Evolutionary conservation across 129 eudicot species (phyloP).

Genomic region (Artemisia argyi): DNA sequence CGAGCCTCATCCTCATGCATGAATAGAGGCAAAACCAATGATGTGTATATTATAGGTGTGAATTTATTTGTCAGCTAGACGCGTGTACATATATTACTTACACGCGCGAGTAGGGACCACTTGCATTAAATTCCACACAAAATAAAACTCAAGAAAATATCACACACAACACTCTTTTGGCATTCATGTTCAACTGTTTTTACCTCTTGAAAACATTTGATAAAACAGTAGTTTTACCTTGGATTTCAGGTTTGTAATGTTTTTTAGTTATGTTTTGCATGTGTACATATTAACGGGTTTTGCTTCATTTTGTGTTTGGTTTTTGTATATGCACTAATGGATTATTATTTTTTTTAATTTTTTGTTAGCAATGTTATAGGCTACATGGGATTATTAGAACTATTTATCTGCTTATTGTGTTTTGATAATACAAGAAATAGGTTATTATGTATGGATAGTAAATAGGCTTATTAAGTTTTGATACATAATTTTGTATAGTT

Average conservation of each 20-base stretch:
- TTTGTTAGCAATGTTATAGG: no score
- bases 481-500: no score
- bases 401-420: no score
- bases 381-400: no score
- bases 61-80: constrained; percentile 16
- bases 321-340: constrained; percentile 4
- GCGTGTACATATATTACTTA: constrained; percentile 22
- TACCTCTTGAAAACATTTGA: not conserved
- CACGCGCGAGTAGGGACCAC: constrained; percentile 35
- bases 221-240: not conserved
- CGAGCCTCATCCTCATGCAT: no score
- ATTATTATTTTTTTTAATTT: no score
- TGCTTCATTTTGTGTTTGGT: not conserved
- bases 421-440: no score
- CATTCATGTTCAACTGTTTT: not conserved
- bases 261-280: constrained; percentile 7
- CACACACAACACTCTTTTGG: not conserved
- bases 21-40: constrained; percentile 16
- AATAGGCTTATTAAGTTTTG: no score
- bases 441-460: no score
- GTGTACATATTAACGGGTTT: not conserved
- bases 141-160: not conserved
- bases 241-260: constrained; percentile 31
- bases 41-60: constrained; percentile 23
- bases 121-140: constrained; percentile 31